Evolutionary conservation across 768 basidiomycete species (phyloP), one percentile per base, ranked within the genome.

Genomic region (Sarcodon aspratus): DNA sequence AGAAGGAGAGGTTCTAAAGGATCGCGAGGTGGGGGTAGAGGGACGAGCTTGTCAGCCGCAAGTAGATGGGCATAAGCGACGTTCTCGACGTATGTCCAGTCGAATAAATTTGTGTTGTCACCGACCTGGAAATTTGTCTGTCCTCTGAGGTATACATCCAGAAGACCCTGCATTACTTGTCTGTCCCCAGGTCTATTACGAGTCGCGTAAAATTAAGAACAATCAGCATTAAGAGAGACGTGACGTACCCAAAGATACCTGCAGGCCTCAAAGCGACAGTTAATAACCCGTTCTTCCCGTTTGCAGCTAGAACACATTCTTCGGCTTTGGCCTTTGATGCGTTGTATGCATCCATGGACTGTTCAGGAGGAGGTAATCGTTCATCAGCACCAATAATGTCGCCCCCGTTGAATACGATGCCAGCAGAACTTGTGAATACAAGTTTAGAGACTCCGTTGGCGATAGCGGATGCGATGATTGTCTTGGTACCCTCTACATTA

Each of bases 21-120:
- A 27, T 13, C 40, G 15, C 40, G 40, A 8, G 9, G 17, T 10
- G 72, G 67, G 45, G 70, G 72, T 17, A 5, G 40, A 27, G 15
- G 9, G 27, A 42, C 11, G 38, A 99, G 79, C 60, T 81, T 87
- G 71, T 97, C 94, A 17, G 88, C 85, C 9, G 96, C 96, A 46
- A 98, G 78, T 11, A 99, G 69, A 62, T 99, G 96, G 3, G 93
- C 94, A 57, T 85, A 78, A 1, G 93, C 95, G 52, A 95, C 83
- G 63, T 99, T 99, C 48, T 82, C 91, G 57, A 98, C 91, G 60
- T 97, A 97, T 6, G 94, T 96, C 79, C 86, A 93, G 65, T 98
- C 96, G 59, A 89, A 92, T 3, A 98, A 66, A 62, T 98, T 98
- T 54, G 76, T 80, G 66, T 97, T 96, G 67, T 85, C 73, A 35